Base-by-base conservation (phyloP, 164 flowering plant species). In the Chimonanthus salicifolius region DNA sequence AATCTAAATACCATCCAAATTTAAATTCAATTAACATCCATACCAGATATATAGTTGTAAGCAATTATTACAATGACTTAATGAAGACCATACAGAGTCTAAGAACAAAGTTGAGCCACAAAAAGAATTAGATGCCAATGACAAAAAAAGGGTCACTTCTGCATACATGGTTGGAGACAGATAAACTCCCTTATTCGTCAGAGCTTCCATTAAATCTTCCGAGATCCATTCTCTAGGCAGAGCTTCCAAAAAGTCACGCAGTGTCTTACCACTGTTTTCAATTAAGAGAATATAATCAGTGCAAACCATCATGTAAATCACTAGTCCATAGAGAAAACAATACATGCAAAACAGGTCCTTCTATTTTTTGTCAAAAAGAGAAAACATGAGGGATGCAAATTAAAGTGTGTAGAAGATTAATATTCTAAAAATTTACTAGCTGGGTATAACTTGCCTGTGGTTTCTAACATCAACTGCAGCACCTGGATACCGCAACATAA, bases 151-250 rank as follows among this genome's bases (percentile, higher is more conserved):
- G 76, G 43, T 44, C 47, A 63, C n/a, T 20, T 71, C 48, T 45
- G 54, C 98, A 88, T 78, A 96, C 99, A 86, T 79, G 81, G 97
- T 94, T 70, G 97, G 91, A 78, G 97, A 92, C 62, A 96, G 84
- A 74, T 86, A 86, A 77, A 92, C 83, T 67, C 97, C 97, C 77
- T 86, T 92, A 71, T 80, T 84, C 43, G 71, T 20, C n/a, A 96
- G 92, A 68, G 95, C 92, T 76, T 96, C 97, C 89, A 88, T 88
- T 71, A 96, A 82, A 84, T 94, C 97, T 87, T 96, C 99, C 49
- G 99, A 90, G 78, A 96, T 91, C 99, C 99, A 96, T 80, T 96
- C 97, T 50, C 97, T 87, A 2, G 95, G 99, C 75, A 96, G 88
- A 75, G 93, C 88, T 85, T 96, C 99, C 84, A 96, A 80, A 78